A percentile compares a stretch with the other conserved stretches of the same genome.
These are phyloP conservation scores for Cantharellus anzutake DNA, from an alignment of 768 basidiomycete species.

Conservation along the genomic window DNA sequence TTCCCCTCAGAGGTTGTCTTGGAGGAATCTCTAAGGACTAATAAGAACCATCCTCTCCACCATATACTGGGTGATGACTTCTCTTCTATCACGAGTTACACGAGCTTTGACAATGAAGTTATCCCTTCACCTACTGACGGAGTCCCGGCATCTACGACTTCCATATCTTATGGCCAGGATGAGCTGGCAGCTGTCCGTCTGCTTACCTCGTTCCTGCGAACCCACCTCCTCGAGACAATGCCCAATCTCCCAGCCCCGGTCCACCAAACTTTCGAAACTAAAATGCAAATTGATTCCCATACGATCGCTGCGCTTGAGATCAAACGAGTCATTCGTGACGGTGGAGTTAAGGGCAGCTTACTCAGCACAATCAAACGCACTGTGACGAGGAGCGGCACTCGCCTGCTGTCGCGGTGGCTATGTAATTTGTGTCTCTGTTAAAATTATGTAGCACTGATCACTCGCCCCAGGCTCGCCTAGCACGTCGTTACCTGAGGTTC, in stretches of 20 bases:
- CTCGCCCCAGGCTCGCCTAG: slow-evolving; percentile 55
- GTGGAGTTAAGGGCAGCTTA: slow-evolving; percentile 53
- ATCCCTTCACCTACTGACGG: background rate
- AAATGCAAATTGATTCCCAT: slow-evolving; percentile 83
- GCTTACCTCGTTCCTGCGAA: slow-evolving; percentile 43
- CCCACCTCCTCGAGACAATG: slow-evolving; percentile 61
- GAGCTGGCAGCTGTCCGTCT: slow-evolving; percentile 42
- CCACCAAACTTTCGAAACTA: slow-evolving; percentile 31
- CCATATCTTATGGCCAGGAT: slow-evolving; percentile 12
- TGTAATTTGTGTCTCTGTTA: slow-evolving; percentile 28
- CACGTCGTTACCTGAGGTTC: slow-evolving; percentile 52
- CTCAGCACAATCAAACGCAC: slow-evolving; percentile 61
- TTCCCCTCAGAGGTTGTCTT: slow-evolving; percentile 71
- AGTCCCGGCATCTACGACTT: background rate
- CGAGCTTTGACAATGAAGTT: slow-evolving; percentile 8
- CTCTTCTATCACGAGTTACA: slow-evolving; percentile 28
- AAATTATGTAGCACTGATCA: background rate
- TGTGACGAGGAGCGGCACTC: slow-evolving; percentile 54
- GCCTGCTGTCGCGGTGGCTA: slow-evolving; percentile 56
- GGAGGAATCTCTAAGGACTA: slow-evolving; percentile 20
- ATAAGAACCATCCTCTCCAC: slow-evolving; percentile 22
- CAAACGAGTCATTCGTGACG: slow-evolving; percentile 52
- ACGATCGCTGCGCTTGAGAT: slow-evolving; percentile 83
- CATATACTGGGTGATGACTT: slow-evolving; percentile 33
- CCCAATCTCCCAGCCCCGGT: slow-evolving; percentile 39